Conservation (phyloP, 78 protist genomes). For the Neovahlkampfia damariscottae region DNA sequence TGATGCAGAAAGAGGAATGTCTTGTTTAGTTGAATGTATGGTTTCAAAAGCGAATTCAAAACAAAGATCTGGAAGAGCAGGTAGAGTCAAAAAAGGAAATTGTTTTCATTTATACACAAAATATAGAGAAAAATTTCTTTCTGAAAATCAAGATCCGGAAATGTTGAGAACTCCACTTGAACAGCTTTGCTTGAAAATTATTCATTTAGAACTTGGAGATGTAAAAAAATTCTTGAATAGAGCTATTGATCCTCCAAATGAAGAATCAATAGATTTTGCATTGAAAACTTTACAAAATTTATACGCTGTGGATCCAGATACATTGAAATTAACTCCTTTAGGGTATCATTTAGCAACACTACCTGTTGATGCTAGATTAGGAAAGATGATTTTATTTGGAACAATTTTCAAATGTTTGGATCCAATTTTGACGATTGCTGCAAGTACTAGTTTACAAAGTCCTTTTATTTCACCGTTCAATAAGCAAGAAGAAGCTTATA, state of each 20-base stretch:
- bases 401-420: constrained; percentile 62
- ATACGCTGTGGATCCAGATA: background rate
- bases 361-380: constrained; percentile 70
- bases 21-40: constrained; percentile 42
- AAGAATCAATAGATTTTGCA: constrained; percentile 17
- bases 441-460: constrained; percentile 29
- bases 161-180: constrained; percentile 72
- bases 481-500: constrained; percentile 20
- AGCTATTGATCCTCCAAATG: constrained; percentile 59
- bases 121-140: background rate
- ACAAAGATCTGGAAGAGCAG: constrained; percentile 92
- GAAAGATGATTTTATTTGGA: constrained; percentile 66
- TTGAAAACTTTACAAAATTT: constrained; percentile 19
- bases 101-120: constrained; percentile 53
- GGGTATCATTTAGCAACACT: constrained; percentile 67
- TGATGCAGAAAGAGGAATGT: constrained; percentile 33
- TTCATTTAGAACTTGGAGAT: constrained; percentile 28
- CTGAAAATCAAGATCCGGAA: constrained; percentile 53
- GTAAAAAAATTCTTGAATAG: constrained; percentile 15
- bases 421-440: constrained; percentile 76
- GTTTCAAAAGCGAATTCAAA: constrained; percentile 52
- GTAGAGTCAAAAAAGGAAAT: constrained; percentile 65
- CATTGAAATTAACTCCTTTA: constrained; percentile 34
- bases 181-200: constrained; percentile 58
- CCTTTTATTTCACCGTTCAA: constrained; percentile 62